Evolutionary conservation across 805 yeast genomes (phyloP), one percentile per base, ranked within the genome.

Genomic region (Ogataea paraovalis): DNA sequence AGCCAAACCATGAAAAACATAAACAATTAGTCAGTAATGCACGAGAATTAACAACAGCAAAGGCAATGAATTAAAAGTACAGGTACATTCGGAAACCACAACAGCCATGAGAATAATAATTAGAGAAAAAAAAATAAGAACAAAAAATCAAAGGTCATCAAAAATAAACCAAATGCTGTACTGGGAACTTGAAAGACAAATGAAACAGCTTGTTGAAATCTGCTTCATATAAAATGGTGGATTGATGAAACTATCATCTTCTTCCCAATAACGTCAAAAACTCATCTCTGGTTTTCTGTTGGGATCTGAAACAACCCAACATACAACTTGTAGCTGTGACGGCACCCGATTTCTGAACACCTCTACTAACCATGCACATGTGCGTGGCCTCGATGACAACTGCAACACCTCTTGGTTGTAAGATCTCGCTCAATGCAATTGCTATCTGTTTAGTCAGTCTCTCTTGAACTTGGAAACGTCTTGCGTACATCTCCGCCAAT

Each of bases 291-390:
- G 99, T 94, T 74, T 88, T 89, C 66, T 91, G 97, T 39, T 89
- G 89, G 47, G 83, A 86, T 61, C 97, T 79, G 75, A 94, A 94
- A 56, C 96, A 87, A 9, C 99, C 99, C 58, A 94, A 76, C 97
- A 94, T 92, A 64, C 98, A 92, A 60, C 96, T 87, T 18, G 99
- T 94, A 30, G 90, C 83, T 2, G 99, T 94, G 18, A 87, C 78
- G 18, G 96, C 86, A 1, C 98, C 97, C 0, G 96, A 82, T 68
- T 94, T 94, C 67, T 94, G 97, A 23, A 94, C 88, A 47, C 99
- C 99, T 64, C 99, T 80, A 66, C 96, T 88, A 23, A 92, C 98
- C 99, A 94, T 94, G 68, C 99, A 94, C 99, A 94, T 94, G 65
- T 94, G 99, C 2, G 92, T 80, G 18, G 97, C 97, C 69, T 94